Conservation (phyloP, 495 filamentous ascomycete species). For the Elaphomyces granulatus region DNA sequence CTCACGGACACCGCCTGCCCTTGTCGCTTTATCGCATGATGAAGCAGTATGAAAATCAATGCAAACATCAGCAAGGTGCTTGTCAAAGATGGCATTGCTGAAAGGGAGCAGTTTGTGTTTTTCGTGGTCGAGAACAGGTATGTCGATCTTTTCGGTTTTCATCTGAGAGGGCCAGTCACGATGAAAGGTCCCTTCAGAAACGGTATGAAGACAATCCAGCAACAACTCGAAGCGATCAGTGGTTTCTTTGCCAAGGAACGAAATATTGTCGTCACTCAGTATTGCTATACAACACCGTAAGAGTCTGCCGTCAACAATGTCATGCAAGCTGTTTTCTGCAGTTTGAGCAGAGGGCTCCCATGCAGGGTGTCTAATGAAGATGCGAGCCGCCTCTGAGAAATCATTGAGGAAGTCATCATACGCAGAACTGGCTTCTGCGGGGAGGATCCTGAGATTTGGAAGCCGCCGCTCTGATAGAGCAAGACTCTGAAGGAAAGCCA, state of each 20-base stretch:
- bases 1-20: constrained; percentile 37
- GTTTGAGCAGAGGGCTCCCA: neutral
- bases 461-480: neutral
- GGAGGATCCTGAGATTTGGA: neutral
- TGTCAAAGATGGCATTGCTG: constrained; percentile 42
- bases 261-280: neutral
- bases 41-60: constrained; percentile 21
- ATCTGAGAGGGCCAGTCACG: neutral
- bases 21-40: neutral
- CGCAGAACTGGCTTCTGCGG: neutral
- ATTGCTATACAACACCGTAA: constrained; percentile 14
- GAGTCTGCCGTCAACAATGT: constrained; percentile 52
- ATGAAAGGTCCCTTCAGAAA: neutral
- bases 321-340: constrained; percentile 30
- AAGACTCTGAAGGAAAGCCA: neutral
- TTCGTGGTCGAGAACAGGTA: neutral
- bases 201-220: constrained; percentile 5
- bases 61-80: constrained; percentile 39
- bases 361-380: neutral
- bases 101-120: constrained; percentile 40
- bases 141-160: neutral
- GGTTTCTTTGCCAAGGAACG: neutral
- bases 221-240: neutral
- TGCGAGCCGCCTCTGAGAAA: neutral
- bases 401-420: neutral